Evolutionary conservation across 2,329 filamentous ascomycete species (phyloP).

Genomic region (Chaetomiaceae sp.): DNA sequence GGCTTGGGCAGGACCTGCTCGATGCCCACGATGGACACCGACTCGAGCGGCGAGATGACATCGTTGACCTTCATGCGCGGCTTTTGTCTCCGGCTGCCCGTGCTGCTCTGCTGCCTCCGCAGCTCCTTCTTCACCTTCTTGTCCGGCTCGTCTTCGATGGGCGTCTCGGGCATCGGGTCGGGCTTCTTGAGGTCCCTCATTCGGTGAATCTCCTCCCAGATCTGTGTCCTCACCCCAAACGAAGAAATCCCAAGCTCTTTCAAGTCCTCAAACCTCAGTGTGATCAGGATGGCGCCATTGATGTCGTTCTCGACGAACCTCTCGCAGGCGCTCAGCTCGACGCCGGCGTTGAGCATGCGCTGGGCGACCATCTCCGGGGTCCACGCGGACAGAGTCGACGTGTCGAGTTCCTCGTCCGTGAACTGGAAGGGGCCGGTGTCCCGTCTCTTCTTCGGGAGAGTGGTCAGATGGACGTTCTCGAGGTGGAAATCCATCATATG

Average conservation of each 20-base stretch:
- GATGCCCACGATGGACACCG: conserved; percentile 86
- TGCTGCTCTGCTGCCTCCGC: conserved; percentile 36
- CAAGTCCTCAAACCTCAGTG: conserved; percentile 86
- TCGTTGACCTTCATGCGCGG: conserved; percentile 50
- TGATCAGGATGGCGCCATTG: conserved; percentile 77
- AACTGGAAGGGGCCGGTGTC: conserved; percentile 53
- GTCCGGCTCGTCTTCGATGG: conserved; percentile 57
- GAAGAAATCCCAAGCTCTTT: conserved; percentile 77
- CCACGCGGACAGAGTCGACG: conserved; percentile 60
- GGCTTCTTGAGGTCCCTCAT: conserved; percentile 54
- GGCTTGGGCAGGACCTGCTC: conserved; percentile 83
- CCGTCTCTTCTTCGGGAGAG: conserved; percentile 36
- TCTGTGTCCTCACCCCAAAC: conserved; percentile 72
- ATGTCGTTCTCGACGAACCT: conserved; percentile 92
- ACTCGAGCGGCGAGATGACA: conserved; percentile 72
- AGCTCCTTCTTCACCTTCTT: conserved; percentile 46
- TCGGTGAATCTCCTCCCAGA: conserved; percentile 75
- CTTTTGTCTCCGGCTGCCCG: conserved; percentile 38
- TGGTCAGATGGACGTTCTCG: conserved; percentile 36
- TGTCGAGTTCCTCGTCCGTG: conserved; percentile 54
- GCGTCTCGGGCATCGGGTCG: conserved; percentile 52
- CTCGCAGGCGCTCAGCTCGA: conserved; percentile 72
- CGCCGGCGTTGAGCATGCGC: conserved; percentile 80
- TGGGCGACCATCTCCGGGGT: conserved; percentile 72
- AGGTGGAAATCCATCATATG: conserved; percentile 35